Conservation (phyloP, 2,329 filamentous ascomycete species). For the Acephala macrosclerotiorum region DNA sequence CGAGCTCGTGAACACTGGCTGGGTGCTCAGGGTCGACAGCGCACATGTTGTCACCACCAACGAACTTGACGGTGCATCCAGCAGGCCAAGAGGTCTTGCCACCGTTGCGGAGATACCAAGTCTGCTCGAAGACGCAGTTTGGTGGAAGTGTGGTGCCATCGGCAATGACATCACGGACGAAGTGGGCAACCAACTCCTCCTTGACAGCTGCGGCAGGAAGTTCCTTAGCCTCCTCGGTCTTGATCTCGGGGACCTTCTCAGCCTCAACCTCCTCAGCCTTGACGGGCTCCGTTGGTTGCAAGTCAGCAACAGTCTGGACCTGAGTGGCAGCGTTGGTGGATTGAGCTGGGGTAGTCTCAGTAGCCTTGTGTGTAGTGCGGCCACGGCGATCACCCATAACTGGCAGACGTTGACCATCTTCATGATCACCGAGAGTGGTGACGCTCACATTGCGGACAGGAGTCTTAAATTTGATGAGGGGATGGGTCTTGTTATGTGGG, state of each 20-base stretch:
- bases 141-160: slow-evolving; percentile 79
- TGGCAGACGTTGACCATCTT: slow-evolving; percentile 68
- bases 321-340: slow-evolving; percentile 61
- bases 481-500: slow-evolving; percentile 92
- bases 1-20: slow-evolving; percentile 78
- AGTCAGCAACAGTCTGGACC: slow-evolving; percentile 77
- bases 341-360: slow-evolving; percentile 55
- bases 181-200: slow-evolving; percentile 66
- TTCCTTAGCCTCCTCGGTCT: slow-evolving; percentile 42
- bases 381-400: slow-evolving; percentile 71
- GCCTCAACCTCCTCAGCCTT: slow-evolving; percentile 43
- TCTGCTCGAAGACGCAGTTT: slow-evolving; percentile 82
- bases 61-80: slow-evolving; percentile 89
- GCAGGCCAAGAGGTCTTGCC: slow-evolving; percentile 83
- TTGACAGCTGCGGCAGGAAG: slow-evolving; percentile 38
- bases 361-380: slow-evolving; percentile 49
- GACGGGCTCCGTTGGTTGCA: slow-evolving; percentile 66
- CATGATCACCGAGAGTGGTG: slow-evolving; percentile 81
- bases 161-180: slow-evolving; percentile 77
- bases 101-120: slow-evolving; percentile 89
- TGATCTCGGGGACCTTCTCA: slow-evolving; percentile 39
- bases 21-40: slow-evolving; percentile 83
- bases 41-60: slow-evolving; percentile 96
- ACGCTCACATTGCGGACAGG: slow-evolving; percentile 89
- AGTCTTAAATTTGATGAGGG: slow-evolving; percentile 95